phyloP scores from a whole-genome alignment of 768 basidiomycete species.

The Tephrocybe sp. region DNA sequence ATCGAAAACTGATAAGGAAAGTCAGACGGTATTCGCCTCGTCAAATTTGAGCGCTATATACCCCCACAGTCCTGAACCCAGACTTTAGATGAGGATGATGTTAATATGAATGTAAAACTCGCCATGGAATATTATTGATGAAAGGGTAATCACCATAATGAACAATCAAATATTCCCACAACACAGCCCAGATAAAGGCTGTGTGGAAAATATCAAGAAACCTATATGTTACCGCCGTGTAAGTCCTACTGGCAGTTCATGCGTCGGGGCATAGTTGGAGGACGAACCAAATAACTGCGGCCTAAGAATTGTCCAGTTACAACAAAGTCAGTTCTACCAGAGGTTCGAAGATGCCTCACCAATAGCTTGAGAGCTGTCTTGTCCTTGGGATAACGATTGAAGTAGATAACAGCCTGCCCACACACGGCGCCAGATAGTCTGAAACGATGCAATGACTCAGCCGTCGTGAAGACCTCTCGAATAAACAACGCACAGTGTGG shows the following conservation, averaged over 20 bases:
- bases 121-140: constrained; percentile 20
- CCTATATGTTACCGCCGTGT: constrained; percentile 5
- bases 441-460: background rate
- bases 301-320: background rate
- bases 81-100: background rate
- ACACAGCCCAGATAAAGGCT: constrained; percentile 27
- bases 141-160: constrained; percentile 34
- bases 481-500: background rate
- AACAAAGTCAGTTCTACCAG: background rate
- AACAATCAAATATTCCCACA: constrained; percentile 38
- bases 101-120: background rate
- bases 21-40: background rate
- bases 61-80: background rate
- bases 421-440: background rate
- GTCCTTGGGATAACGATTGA: background rate
- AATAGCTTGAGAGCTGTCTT: background rate
- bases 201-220: constrained; percentile 33
- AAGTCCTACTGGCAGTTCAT: background rate
- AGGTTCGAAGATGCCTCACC: background rate
- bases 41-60: background rate
- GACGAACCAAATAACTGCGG: background rate
- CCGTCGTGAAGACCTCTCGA: background rate
- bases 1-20: background rate
- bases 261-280: background rate
- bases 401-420: background rate